Base-by-base conservation (phyloP, 1,284 basidiomycete species). In the Moesziomyces parantarcticus region DNA sequence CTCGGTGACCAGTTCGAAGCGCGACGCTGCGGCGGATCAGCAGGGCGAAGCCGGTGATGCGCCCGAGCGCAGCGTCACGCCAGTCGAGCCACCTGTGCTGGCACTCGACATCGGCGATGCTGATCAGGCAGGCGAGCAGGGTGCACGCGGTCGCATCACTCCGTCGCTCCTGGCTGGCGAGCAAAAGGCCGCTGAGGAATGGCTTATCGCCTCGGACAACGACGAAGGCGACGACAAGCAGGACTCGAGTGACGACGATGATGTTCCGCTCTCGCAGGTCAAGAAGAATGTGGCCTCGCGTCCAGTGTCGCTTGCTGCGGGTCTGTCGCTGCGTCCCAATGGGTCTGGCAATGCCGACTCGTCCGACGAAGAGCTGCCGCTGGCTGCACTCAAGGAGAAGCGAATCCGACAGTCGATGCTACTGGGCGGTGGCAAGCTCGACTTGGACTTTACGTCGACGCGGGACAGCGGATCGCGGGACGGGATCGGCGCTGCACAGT, bases 341-440 rank as follows among this genome's bases (percentile, higher is more conserved):
- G 25, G 40, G 25, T 32, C 54, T 2, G 44, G 56, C 50, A 29
- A 58, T 5, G 66, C 53, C n/a, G 72, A 75, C 0, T 78, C 76
- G 5, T 76, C 74, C 7, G 77, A 79, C 26, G 77, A 79, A 40
- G 77, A 77, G 40, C 40, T 79, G 22, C 72, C 77, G 2, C 62
- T 79, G 1, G 77, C 77, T 18, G 75, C 76, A 18, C 57, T 79
- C 26, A 72, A 74, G 43, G 69, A 77, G 45, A 79, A 76, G 51
- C 65, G 73, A 39, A 57, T 70, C 20, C 50, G 60, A 21, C 62
- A 63, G 39, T 67, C 67, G 23, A 63, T 54, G 63, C 20, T 63
- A 36, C 42, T 72, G 3, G 72, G 69, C 16, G 58, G 62, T 14
- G 76, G 76, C 36, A 63, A 56, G 41, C 62, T 79, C 4, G 66